Evolutionary conservation across 345 rosid genomes (phyloP).

Genomic region (Pseudoturritis turrita): DNA sequence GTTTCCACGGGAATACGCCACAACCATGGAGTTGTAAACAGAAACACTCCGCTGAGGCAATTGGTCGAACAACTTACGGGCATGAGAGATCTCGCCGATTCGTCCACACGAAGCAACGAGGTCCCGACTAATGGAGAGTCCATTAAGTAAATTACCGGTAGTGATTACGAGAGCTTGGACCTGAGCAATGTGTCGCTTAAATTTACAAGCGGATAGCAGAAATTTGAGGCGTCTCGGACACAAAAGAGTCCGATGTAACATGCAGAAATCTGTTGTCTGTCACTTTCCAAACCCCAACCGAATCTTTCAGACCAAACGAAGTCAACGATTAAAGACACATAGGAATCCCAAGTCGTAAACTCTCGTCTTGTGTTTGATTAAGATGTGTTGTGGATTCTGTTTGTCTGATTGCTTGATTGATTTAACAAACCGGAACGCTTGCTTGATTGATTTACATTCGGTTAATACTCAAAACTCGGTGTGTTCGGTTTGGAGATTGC

Average conservation of each 20-base stretch:
- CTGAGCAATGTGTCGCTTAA: conserved; percentile 31
- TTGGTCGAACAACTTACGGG: conserved; percentile 55
- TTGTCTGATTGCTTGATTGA: not conserved
- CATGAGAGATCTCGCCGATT: conserved; percentile 35
- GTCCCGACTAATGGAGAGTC: conserved; percentile 17
- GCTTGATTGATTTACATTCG: no score
- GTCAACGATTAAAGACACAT: not conserved
- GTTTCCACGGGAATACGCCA: conserved; percentile 47
- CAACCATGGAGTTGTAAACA: conserved; percentile 54
- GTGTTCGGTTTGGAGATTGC: no score
- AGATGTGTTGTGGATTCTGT: not conserved
- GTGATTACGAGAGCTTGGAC: conserved; percentile 44
- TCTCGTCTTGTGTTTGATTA: not conserved
- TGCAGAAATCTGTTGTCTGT: conserved; percentile 8
- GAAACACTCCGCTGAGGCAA: conserved; percentile 46
- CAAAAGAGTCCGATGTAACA: conserved; percentile 25
- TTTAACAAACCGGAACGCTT: no score
- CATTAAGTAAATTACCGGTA: conserved; percentile 30
- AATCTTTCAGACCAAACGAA: not conserved
- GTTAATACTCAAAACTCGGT: no score
- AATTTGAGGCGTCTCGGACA: conserved; percentile 41
- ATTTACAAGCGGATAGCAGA: conserved; percentile 39
- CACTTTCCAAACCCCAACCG: not conserved
- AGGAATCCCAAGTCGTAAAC: not conserved
- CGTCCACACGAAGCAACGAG: conserved; percentile 35